phyloP scores from a whole-genome alignment of 2,329 filamentous ascomycete genomes.

The Hortaea werneckii region DNA sequence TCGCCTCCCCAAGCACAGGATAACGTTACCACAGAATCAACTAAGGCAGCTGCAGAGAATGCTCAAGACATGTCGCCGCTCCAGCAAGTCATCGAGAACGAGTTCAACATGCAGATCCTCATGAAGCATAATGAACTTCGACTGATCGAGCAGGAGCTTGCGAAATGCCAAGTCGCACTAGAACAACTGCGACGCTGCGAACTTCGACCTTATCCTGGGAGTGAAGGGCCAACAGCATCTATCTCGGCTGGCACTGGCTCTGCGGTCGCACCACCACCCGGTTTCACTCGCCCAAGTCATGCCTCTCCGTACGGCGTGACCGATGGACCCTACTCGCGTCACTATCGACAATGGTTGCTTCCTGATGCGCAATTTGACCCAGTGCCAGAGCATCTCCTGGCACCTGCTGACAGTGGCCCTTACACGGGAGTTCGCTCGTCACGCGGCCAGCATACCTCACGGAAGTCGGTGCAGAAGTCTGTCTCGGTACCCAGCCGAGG shows the following conservation, averaged over 20 bases:
- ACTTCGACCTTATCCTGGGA: conserved; percentile 78
- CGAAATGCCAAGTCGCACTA: conserved; percentile 85
- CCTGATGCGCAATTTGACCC: conserved; percentile 75
- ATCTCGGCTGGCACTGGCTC: conserved; percentile 67
- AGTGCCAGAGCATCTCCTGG: conserved; percentile 21
- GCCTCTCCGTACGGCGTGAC: conserved; percentile 83
- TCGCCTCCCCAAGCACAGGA: too few relatives aligned
- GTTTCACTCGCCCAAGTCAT: conserved; percentile 60
- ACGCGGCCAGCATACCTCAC: conserved; percentile 60
- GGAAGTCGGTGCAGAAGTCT: conserved; percentile 37
- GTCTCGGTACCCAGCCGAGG: conserved; percentile 48
- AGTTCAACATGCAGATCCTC: conserved; percentile 84
- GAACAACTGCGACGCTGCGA: conserved; percentile 90
- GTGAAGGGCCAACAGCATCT: conserved; percentile 54
- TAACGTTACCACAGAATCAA: too few relatives aligned
- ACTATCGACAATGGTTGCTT: conserved; percentile 93
- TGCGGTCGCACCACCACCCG: conserved; percentile 51
- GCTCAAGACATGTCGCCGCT: conserved; percentile 37
- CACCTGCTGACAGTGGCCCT: conserved; percentile 12
- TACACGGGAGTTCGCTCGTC: conserved; percentile 62
- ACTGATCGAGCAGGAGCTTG: conserved; percentile 89
- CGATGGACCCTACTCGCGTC: conserved; percentile 85
- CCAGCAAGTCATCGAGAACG: conserved; percentile 67
- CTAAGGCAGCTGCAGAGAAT: background rate
- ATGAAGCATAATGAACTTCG: conserved; percentile 91